Base-by-base conservation (phyloP, 768 basidiomycete genomes). In the Steccherinum ochraceum region DNA sequence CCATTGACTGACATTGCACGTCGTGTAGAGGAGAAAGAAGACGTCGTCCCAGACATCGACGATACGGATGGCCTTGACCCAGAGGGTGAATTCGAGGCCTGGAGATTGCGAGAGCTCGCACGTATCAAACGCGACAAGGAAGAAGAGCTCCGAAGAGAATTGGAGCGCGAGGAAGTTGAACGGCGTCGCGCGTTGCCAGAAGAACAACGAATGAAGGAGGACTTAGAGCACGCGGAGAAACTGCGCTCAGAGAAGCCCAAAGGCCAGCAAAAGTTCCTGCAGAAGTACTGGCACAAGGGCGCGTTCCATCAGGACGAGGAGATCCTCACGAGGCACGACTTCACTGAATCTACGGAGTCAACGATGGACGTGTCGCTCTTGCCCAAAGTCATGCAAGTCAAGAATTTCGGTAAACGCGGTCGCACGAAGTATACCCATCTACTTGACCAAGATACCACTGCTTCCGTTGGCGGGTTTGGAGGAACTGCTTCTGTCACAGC, bases 251-350 rank as follows among this genome's bases (percentile, higher is more conserved):
- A 89, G 49, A 95, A 94, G 68, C 89, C 90, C 1, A 89, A 96
- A 64, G 92, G 90, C 2, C 78, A 89, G 55, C 89, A 93, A 64
- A 89, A 83, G 63, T 98, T 98, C 70, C 67, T 98, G 55, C 93
- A 98, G 66, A 98, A 96, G 69, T 99, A 96, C 66, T 98, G 93
- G 84, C 96, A 99, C 73, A 97, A 95, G 69, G 96, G 96, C 60
- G 96, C 95, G 53, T 99, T 98, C 75, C 93, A 96, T 66, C 91
- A 94, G 93, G 95, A 97, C 66, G 81, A 84, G 50, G 93, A 95
- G 46, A 81, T 98, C 54, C 81, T 98, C 57, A 74, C 75, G 60
- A 72, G 78, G 58, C 89, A 81, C 63, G 93, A 98, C 67, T 97
- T 73, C 64, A 93, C 92, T 0, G 90, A 90, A 62, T 87, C 90